Evolutionary conservation across 2,329 filamentous ascomycete genomes (phyloP), one percentile per base, ranked within the genome.

Genomic region (Lasiodiplodia citricola): DNA sequence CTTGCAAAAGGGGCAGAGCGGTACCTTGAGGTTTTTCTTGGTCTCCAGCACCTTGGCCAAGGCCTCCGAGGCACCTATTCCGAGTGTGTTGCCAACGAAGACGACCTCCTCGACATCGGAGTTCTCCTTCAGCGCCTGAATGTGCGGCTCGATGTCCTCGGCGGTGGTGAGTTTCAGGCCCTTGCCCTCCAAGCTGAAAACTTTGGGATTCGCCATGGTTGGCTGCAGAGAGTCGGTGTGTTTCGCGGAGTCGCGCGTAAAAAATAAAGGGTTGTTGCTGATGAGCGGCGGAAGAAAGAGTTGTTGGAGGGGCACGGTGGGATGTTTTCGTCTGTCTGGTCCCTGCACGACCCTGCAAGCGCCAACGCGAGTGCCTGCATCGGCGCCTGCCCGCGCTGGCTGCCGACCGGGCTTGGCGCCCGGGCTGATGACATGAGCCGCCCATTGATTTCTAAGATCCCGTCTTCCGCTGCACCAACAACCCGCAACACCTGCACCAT

Each of bases 101-200:
- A 89, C 89, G 73, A 99, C 89, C 81, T 97, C 94, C 78, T 96
- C 93, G 68, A 96, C 87, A 75, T 94, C 87, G 68, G 87, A 82
- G 82, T 90, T 91, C 69, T 89, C 87, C 71, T 88, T 85, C 70
- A 99, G 88, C 62, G 88, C 86, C 74, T 90, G 87, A 76, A 97
- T 92, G 80, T 97, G 91, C 73, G 92, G 85, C 80, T 96, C 92
- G 70, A 98, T 87, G 80, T 98, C 94, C 72, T 89, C 91, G 64
- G 92, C 93, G 51, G 91, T 93, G 84, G 96, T 91, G 77, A 99
- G 92, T 86, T 97, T 97, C 75, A 98, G 88, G 76, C 91, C 91
- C 84, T 92, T 96, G 81, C 92, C 94, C 82, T 97, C 92, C 73
- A 98, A 89, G 74, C 94, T 94, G 83, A 97, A 98, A 77, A 93